These are phyloP conservation scores for Xylaria sp. DNA, from an alignment of 2,329 filamentous ascomycete species.

Conservation along the genomic window DNA sequence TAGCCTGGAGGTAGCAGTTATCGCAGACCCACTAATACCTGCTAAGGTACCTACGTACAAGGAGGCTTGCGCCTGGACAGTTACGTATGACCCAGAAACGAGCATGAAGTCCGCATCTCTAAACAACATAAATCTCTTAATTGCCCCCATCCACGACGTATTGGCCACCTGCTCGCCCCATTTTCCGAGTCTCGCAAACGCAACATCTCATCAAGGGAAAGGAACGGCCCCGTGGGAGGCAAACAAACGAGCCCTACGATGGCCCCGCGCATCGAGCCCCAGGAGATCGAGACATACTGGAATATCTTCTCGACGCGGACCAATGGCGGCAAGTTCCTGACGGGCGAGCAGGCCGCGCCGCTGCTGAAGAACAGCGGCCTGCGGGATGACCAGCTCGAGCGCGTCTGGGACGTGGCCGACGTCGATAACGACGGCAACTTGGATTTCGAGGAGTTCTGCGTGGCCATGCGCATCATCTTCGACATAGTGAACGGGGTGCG, in stretches of 20 bases:
- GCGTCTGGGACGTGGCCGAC: constrained; percentile 96
- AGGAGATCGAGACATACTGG: constrained; percentile 74
- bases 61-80: constrained; percentile 20
- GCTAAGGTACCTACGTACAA: background rate
- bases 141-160: background rate
- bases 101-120: constrained; percentile 7
- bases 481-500: constrained; percentile 91
- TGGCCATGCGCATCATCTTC: constrained; percentile 98
- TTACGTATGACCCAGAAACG: constrained; percentile 26
- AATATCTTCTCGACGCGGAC: constrained; percentile 71
- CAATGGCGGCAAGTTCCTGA: constrained; percentile 69
- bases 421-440: constrained; percentile 97
- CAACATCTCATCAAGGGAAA: background rate
- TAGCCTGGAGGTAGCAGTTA: background rate
- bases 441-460: constrained; percentile 99
- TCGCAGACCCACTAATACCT: background rate
- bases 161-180: background rate
- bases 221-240: constrained; percentile 14
- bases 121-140: constrained; percentile 12
- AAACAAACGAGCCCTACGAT: constrained; percentile 51
- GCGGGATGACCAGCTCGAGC: constrained; percentile 84
- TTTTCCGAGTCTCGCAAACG: background rate
- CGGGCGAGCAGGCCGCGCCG: constrained; percentile 70
- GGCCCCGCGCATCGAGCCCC: constrained; percentile 70
- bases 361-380: constrained; percentile 73